phyloP scores from a whole-genome alignment of 169 alveolate genomes.

The Blepharisma undulans region DNA sequence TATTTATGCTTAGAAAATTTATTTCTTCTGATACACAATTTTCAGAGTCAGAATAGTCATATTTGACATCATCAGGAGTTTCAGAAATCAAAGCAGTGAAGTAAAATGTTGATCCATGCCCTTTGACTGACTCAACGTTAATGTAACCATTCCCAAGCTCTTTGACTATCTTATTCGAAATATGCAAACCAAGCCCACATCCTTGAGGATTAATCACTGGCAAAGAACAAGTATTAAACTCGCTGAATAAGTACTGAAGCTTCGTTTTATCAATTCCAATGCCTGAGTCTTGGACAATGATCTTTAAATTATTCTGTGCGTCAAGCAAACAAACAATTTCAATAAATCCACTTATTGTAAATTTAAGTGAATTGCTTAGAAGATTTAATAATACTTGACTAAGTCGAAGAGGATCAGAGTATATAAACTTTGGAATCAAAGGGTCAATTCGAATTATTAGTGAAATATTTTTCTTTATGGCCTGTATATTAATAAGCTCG shows the following conservation, averaged over 20 bases:
- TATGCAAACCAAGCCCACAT: neutral
- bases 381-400: constrained; percentile 19
- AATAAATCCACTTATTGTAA: constrained; percentile 1
- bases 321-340: neutral
- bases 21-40: neutral
- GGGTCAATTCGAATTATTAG: neutral
- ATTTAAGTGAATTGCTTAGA: constrained; percentile 19
- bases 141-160: constrained; percentile 7
- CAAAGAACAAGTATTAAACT: neutral
- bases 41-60: neutral
- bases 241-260: neutral
- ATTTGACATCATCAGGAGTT: neutral
- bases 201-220: constrained; percentile 15
- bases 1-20: neutral
- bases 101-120: neutral
- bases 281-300: constrained; percentile 3
- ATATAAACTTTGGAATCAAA: neutral
- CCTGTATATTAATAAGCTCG: neutral
- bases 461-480: neutral
- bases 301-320: neutral
- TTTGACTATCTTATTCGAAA: constrained; percentile 9
- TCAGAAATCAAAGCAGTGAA: neutral
- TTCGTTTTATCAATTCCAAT: neutral
- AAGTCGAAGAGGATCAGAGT: neutral
- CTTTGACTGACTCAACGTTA: neutral